Evolutionary conservation across 345 rosid genomes (phyloP).

Genomic region (Litchi chinensis): DNA sequence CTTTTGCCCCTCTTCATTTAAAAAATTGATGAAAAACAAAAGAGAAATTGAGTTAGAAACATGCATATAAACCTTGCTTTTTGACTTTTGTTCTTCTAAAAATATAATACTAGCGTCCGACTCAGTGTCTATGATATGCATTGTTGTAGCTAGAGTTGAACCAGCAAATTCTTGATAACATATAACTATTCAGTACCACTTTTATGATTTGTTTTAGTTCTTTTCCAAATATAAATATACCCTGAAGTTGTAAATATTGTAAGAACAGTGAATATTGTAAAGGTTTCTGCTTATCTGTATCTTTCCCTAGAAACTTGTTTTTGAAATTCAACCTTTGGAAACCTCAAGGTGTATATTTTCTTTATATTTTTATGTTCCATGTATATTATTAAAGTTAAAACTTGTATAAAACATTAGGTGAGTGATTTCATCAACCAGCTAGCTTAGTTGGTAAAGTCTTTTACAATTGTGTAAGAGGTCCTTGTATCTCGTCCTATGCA

Average conservation of each 20-base stretch:
- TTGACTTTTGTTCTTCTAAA: no score
- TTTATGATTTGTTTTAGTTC: neutral
- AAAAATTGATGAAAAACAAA: neutral
- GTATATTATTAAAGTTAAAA: neutral
- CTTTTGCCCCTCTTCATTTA: neutral
- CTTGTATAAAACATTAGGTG: neutral
- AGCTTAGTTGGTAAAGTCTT: neutral
- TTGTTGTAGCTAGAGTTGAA: slow-evolving; percentile 7
- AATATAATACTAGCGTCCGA: neutral
- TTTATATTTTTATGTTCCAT: neutral
- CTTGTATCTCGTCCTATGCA: neutral
- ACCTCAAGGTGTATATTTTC: neutral
- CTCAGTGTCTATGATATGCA: neutral
- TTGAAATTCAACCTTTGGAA: neutral
- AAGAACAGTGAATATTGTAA: neutral
- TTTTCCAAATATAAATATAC: neutral
- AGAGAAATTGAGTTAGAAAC: neutral
- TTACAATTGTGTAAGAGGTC: neutral
- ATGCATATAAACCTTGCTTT: neutral
- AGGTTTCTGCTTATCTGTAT: neutral
- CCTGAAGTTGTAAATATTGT: neutral
- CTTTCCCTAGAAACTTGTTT: neutral
- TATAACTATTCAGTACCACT: neutral
- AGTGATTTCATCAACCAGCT: neutral
- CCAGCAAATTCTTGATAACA: neutral